Base-by-base conservation (phyloP, 2,329 filamentous ascomycete species). In the Xylaria sp. region DNA sequence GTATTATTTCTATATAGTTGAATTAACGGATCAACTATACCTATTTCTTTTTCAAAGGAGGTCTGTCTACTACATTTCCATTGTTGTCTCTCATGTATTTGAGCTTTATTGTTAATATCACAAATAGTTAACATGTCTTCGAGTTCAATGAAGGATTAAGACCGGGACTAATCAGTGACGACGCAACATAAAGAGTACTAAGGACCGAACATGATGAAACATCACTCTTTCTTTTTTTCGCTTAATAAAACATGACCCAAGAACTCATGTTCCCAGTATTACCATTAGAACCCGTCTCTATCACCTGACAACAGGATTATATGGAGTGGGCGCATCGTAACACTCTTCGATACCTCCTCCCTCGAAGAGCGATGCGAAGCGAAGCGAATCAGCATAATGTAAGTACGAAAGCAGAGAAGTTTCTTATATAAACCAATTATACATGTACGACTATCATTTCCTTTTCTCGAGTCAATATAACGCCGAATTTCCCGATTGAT, bases 401-500 rank as follows among this genome's bases (percentile, higher is more conserved):
- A n/a, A n/a, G 5, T 29, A 57, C 16, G 23, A 27, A 42, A 57
- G 23, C 5, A 42, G 35, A 42, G 21, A 12, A 42, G 18, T 8
- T 25, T 18, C 35, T 35, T 40, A 35, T 35, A n/a, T 9, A 57
- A 9, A 10, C 2, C n/a, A 9, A 48, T 63, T 29, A 44, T 54
- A 29, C 35, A 3, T 42, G 12, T 13, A 50, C 3, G 61, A 18
- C 44, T n/a, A 68, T 68, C 51, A 58, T 5, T 68, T n/a, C 51
- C 66, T 44, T 42, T 59, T 65, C 55, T 25, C 42, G 61, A 42
- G 50, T 37, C 23, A 35, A 8, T 23, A 42, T 42, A 27, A 21
- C 50, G n/a, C 66, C 61, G 66, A 68, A 53, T 61, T 61, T n/a
- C 66, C 57, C 57, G 57, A 60, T 68, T 50, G 25, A 61, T 60